Base-by-base conservation (phyloP, 495 filamentous ascomycete species). In the Tuber aestivum region DNA sequence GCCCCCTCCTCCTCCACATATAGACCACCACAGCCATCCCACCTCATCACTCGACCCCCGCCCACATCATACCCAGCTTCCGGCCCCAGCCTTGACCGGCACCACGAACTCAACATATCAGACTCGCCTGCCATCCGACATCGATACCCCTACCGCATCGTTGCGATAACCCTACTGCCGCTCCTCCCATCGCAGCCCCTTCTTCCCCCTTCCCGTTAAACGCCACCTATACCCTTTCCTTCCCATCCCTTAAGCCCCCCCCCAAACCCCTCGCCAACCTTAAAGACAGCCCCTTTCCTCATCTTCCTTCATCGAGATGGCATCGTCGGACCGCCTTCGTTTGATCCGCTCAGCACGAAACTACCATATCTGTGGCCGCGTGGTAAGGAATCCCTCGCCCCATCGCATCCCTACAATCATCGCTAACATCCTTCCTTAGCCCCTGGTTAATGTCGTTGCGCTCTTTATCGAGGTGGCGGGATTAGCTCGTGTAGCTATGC, bases 341-440 rank as follows among this genome's bases (percentile, higher is more conserved):
- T 86, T 92, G 76, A 83, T 91, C 78, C 88, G 92, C 83, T 86
- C 89, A 74, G 86, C 94, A 77, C 94, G 94, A 81, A 89, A 87
- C 83, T 90, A 92, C 84, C 94, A 90, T 81, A 90, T 96, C 71
- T 93, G 91, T 85, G 93, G 92, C 83, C 89, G 89, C 82, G 84
- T 96, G 83, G 93, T 95, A 89, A 76, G 92, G 32, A 20, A 88
- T 95, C 74, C 89, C 97, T 69, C 91, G 96, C 83, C 82, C 95
- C n/a, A 89, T 95, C 85, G 97, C 84, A 91, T 97, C 90, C 89
- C 88, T 44, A 88, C 93, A 81, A 88, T 95, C 75, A 91, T 90
- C 80, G 32, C 56, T 65, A 32, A 65, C 27, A 89, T 93, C 77
- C 85, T 97, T 71, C 91, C 89, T 70, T 68, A 79, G 80, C 74